Conservation (phyloP, 2,329 filamentous ascomycete species). For the Colletotrichum kahawae region DNA sequence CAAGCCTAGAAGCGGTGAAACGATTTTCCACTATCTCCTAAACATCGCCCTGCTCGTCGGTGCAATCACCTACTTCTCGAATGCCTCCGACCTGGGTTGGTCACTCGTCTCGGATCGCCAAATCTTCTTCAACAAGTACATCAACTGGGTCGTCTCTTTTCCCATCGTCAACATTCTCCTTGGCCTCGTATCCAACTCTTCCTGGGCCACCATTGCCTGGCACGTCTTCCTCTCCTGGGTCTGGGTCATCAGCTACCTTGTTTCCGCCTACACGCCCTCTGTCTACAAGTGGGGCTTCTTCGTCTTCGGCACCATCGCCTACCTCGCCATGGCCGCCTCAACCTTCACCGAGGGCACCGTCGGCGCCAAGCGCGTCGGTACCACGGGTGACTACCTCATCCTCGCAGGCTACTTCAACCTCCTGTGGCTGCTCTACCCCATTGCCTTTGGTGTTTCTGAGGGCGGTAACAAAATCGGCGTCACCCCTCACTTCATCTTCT, state of each 20-base stretch:
- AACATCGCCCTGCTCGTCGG: conserved; percentile 53
- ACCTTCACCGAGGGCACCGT: conserved; percentile 44
- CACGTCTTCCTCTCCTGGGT: conserved; percentile 54
- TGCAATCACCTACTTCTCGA: conserved; percentile 55
- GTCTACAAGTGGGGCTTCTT: conserved; percentile 65
- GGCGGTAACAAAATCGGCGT: conserved; percentile 56
- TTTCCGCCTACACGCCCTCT: conserved; percentile 50
- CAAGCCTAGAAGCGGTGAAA: conserved; percentile 49
- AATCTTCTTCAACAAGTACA: conserved; percentile 61
- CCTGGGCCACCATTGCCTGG: conserved; percentile 61
- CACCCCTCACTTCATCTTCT: conserved; percentile 53
- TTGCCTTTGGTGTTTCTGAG: conserved; percentile 58
- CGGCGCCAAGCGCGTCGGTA: conserved; percentile 44
- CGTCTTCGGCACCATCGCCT: conserved; percentile 55
- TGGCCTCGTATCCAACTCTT: conserved; percentile 55
- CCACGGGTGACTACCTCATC: conserved; percentile 47
- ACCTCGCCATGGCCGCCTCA: conserved; percentile 48
- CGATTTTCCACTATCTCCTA: conserved; percentile 63
- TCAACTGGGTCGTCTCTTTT: conserved; percentile 59
- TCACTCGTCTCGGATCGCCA: conserved; percentile 48
- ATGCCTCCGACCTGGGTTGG: conserved; percentile 57
- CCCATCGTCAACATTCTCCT: conserved; percentile 50
- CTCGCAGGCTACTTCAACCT: conserved; percentile 55
- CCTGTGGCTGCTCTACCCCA: conserved; percentile 59
- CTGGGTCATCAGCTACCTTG: conserved; percentile 57